These are phyloP conservation scores for Cymbopogon citratus DNA, from an alignment of 176 grass and related monocot species.

Conservation along the genomic window DNA sequence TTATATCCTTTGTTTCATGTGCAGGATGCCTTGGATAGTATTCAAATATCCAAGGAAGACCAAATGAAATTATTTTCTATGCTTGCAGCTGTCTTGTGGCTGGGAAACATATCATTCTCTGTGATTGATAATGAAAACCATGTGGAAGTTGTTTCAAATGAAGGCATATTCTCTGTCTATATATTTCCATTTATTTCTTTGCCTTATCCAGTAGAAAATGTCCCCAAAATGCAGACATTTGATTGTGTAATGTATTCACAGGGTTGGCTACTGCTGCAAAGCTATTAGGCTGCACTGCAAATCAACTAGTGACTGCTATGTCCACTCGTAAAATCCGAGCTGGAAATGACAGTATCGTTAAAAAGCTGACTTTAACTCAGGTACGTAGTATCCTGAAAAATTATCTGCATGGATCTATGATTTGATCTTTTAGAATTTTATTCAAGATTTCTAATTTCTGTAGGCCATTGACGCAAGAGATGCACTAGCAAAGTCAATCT, in stretches of 20 bases:
- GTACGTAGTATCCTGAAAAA: conserved; percentile 35
- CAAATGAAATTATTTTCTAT: conserved; percentile 88
- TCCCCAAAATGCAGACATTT: not conserved
- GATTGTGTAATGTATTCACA: conserved; percentile 34
- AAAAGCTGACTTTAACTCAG: conserved; percentile 83
- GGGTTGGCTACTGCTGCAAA: conserved; percentile 67
- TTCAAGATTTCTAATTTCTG: conserved; percentile 17
- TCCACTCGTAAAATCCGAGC: conserved; percentile 85
- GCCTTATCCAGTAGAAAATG: not conserved
- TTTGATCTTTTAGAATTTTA: conserved; percentile 13
- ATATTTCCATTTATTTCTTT: not conserved
- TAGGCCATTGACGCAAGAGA: conserved; percentile 89
- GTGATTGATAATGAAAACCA: conserved; percentile 95
- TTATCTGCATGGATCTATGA: not conserved
- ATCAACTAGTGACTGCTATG: conserved; percentile 59
- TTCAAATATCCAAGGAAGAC: conserved; percentile 76
- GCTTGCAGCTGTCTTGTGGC: conserved; percentile 78
- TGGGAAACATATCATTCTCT: conserved; percentile 89
- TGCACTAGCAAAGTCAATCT: too few species aligned
- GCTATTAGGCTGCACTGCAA: conserved; percentile 65
- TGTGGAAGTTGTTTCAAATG: conserved; percentile 80
- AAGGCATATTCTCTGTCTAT: conserved; percentile 48
- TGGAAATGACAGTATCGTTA: conserved; percentile 83
- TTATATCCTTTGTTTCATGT: conserved; percentile 18
- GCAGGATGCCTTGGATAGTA: conserved; percentile 69